Percentiles rank a stretch among this genome's conserved stretches.
phyloP scores from a whole-genome alignment of 805 yeast genomes.

The Candida yuanshanica region DNA sequence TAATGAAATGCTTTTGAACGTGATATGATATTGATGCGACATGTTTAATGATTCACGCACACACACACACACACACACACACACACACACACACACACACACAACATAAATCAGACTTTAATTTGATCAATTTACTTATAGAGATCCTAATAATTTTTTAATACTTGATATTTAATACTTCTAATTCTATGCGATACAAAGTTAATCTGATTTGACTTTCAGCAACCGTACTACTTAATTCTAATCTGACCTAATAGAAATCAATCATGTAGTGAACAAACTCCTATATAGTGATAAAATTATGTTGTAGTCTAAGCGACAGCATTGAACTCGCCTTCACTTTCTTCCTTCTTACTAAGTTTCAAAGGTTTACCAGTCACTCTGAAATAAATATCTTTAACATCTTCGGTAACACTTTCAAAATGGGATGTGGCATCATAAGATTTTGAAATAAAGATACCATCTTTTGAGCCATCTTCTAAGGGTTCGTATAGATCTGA shows the following conservation, averaged over 20 bases:
- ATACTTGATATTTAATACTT: no score
- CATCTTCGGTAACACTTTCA: slow-evolving; percentile 94
- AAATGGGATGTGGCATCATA: slow-evolving; percentile 95
- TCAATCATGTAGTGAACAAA: neutral
- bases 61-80: no score
- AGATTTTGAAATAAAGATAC: slow-evolving; percentile 77
- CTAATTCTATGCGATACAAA: no score
- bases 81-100: neutral
- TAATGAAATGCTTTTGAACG: no score
- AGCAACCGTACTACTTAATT: no score
- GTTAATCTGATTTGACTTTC: no score
- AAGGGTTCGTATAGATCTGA: slow-evolving; percentile 86
- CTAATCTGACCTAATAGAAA: neutral
- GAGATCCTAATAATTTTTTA: no score
- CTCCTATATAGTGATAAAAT: neutral
- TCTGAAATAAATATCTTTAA: slow-evolving; percentile 87
- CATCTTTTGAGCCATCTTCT: slow-evolving; percentile 75
- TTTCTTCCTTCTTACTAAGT: slow-evolving; percentile 20
- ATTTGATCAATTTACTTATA: no score
- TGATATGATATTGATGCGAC: neutral
- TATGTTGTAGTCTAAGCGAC: slow-evolving; percentile 8
- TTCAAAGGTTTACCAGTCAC: slow-evolving; percentile 87
- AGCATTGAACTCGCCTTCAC: slow-evolving; percentile 26
- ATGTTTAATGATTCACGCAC: neutral
- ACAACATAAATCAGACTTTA: no score